A percentile compares a stretch with the other conserved stretches of the same genome.
Evolutionary conservation across 306 rosid species (phyloP).

Genomic region (Begonia fuchsioides): DNA sequence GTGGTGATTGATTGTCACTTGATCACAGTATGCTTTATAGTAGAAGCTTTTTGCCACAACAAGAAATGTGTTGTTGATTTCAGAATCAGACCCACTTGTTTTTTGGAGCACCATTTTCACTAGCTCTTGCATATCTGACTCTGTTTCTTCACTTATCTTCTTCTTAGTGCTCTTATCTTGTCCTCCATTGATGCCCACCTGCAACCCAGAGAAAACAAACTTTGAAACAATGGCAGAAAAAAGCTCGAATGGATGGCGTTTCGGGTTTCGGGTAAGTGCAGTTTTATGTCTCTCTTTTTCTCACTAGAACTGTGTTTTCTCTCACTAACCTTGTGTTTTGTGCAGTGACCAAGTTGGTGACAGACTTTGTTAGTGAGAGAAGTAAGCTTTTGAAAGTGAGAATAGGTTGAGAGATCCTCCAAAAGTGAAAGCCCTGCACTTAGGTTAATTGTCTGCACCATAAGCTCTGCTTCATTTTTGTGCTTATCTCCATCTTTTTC

Average conservation of each 20-base stretch:
- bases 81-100: slow-evolving; percentile 24
- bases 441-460: slow-evolving; percentile 52
- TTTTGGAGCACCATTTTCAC: slow-evolving; percentile 42
- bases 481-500: slow-evolving; percentile 37
- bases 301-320: neutral
- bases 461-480: slow-evolving; percentile 49
- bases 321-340: slow-evolving; percentile 47
- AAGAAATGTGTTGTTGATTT: slow-evolving; percentile 57
- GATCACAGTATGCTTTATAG: slow-evolving; percentile 50
- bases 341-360: slow-evolving; percentile 25
- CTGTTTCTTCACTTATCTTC: slow-evolving; percentile 23
- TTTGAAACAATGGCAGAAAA: neutral
- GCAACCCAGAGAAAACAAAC: neutral
- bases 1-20: slow-evolving; percentile 50
- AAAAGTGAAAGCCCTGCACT: slow-evolving; percentile 29
- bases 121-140: slow-evolving; percentile 63
- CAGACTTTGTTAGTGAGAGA: slow-evolving; percentile 46
- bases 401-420: slow-evolving; percentile 26
- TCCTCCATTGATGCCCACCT: slow-evolving; percentile 27
- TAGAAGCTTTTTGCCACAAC: slow-evolving; percentile 48
- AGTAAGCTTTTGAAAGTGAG: slow-evolving; percentile 28
- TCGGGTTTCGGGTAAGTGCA: neutral
- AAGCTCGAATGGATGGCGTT: too few species aligned
- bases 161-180: neutral
- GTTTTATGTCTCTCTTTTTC: too few species aligned